Evolutionary conservation across 139 green algal genomes (phyloP).

Genomic region (Gonium pectorale): DNA sequence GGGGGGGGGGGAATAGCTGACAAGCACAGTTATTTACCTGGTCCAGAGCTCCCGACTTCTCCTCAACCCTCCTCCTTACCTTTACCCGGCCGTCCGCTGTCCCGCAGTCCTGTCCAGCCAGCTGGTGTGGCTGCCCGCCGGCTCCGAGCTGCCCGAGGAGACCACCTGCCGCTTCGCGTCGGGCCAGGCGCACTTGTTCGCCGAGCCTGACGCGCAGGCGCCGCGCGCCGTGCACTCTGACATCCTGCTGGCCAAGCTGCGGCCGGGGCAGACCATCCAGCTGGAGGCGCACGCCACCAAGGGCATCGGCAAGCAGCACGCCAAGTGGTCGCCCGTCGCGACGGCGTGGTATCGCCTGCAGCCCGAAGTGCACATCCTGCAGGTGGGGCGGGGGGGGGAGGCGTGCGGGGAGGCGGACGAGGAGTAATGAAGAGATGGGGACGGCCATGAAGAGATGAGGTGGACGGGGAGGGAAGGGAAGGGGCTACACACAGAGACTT

Average conservation of each 20-base stretch:
- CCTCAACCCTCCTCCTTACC: too few species aligned
- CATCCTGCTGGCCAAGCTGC: slow-evolving; percentile 95
- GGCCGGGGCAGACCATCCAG: slow-evolving; percentile 80
- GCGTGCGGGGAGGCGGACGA: too few species aligned
- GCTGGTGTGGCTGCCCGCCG: slow-evolving; percentile 88
- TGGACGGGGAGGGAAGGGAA: too few species aligned
- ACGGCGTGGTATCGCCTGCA: slow-evolving; percentile 95
- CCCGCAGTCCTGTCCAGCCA: slow-evolving; percentile 68
- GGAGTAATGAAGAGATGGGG: too few species aligned
- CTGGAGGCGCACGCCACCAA: slow-evolving; percentile 94
- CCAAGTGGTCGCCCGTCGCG: slow-evolving; percentile 98
- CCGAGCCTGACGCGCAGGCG: background rate
- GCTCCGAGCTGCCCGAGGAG: slow-evolving; percentile 91
- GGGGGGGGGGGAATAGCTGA: too few species aligned
- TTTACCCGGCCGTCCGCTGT: background rate
- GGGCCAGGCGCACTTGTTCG: slow-evolving; percentile 66
- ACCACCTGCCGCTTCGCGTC: slow-evolving; percentile 78
- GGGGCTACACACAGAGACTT: too few species aligned
- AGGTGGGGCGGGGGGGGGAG: slow-evolving; percentile 52
- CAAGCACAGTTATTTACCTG: too few species aligned
- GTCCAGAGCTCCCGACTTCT: too few species aligned
- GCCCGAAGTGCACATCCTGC: slow-evolving; percentile 85
- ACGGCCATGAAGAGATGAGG: too few species aligned
- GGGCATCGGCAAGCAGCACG: slow-evolving; percentile 91
- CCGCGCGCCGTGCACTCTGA: slow-evolving; percentile 77